phyloP scores from a whole-genome alignment of 2,329 filamentous ascomycete genomes.

The Amauroascus verrucosus region DNA sequence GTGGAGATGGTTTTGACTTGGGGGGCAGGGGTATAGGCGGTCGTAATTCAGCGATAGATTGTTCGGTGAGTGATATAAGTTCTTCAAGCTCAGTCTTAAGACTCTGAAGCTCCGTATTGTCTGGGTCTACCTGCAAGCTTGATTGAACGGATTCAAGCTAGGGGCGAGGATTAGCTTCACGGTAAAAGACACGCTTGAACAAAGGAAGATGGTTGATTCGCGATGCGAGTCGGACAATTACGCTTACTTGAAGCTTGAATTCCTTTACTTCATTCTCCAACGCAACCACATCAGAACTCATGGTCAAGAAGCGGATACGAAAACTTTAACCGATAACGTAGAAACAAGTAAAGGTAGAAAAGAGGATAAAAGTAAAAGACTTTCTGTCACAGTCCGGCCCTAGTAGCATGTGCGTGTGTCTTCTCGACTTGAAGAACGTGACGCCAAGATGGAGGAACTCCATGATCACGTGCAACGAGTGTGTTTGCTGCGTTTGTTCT shows the following conservation, averaged over 20 bases:
- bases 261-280: slow-evolving; percentile 47
- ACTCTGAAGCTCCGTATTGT: slow-evolving; percentile 64
- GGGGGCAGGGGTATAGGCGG: slow-evolving; percentile 43
- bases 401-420: no score
- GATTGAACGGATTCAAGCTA: slow-evolving; percentile 68
- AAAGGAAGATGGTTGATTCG: not conserved
- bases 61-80: slow-evolving; percentile 68
- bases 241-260: slow-evolving; percentile 47
- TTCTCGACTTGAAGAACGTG: no score
- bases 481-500: no score
- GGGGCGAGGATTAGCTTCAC: not conserved
- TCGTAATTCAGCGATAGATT: slow-evolving; percentile 70
- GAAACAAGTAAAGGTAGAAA: no score
- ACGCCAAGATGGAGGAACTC: no score
- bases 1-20: slow-evolving; percentile 38
- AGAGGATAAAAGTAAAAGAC: no score
- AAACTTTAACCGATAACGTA: no score
- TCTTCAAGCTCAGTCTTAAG: slow-evolving; percentile 73
- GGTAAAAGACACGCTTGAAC: not conserved
- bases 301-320: slow-evolving; percentile 18
- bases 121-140: slow-evolving; percentile 69
- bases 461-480: no score
- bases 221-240: not conserved
- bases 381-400: no score
- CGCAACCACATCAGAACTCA: slow-evolving; percentile 35